Conservation (phyloP, 2,329 filamentous ascomycete species). For the Colletotrichum sp. region DNA sequence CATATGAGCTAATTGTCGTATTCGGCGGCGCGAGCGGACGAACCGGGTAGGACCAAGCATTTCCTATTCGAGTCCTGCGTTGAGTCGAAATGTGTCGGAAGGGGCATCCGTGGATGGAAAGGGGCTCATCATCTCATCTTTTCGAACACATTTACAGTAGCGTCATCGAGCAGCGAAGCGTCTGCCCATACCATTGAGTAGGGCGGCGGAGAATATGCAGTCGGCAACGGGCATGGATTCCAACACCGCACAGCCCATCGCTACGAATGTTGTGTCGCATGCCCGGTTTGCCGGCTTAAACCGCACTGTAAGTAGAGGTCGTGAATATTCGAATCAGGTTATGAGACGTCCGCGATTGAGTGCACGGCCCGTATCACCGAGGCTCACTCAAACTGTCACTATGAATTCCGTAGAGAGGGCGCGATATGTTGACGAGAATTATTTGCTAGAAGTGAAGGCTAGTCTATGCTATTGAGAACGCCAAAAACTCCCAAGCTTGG, state of each 20-base stretch:
- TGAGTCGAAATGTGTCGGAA: background rate
- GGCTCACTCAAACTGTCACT: too few relatives aligned
- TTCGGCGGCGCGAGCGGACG: background rate
- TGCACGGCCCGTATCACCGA: background rate
- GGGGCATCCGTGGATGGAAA: background rate
- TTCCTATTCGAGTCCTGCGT: background rate
- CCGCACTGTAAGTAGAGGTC: background rate
- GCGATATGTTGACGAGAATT: background rate
- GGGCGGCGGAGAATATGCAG: background rate
- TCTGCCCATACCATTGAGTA: background rate
- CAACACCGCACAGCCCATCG: background rate
- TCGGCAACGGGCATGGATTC: background rate
- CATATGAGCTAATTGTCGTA: background rate
- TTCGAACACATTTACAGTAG: background rate
- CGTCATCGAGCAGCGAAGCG: background rate
- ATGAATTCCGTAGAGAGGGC: too few relatives aligned
- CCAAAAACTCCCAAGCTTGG: slow-evolving; percentile 5
- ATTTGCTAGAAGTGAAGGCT: background rate
- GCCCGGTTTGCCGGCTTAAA: background rate
- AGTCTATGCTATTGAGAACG: slow-evolving; percentile 4
- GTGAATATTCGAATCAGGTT: background rate
- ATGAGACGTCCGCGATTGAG: background rate
- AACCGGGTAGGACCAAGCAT: background rate
- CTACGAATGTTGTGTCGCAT: background rate
- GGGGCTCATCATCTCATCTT: background rate